Base-by-base conservation (phyloP, 768 basidiomycete genomes). In the Multifurca ochricompacta region DNA sequence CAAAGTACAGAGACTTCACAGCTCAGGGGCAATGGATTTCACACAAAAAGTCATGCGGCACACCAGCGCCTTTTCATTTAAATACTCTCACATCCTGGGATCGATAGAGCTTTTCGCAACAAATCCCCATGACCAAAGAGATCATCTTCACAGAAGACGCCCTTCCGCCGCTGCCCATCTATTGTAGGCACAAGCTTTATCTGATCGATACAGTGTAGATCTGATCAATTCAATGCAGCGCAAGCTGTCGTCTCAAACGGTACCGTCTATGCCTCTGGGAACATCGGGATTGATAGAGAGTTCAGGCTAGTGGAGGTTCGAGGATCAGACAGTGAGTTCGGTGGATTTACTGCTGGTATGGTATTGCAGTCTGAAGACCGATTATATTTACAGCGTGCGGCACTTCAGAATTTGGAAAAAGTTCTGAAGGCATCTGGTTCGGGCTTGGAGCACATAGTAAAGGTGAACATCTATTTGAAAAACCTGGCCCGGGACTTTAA, bases 181-280 rank as follows among this genome's bases (percentile, higher is more conserved):
- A 64, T 56, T 73, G 71, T 72, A 39, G 32, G 66, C 62, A 3
- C 23, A 18, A 2, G 5, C 16, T 1, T 14, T 10, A 2, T 18
- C 7, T 9, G 6, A 28, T 23, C 16, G 18, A 4, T 18, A 13
- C 23, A 3, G 8, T 11, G n/a, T 14, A 6, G 11, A 23, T 21
- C 40, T 23, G 31, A 30, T 48, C 34, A 3, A 34, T 11, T 28
- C n/a, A 41, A 7, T 46, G n/a, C 56, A 72, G 70, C 72, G 18
- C 72, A 73, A 55, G 72, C 65, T 1, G 64, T 69, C n/a, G 62
- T 70, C 40, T 71, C 71, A 4, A 61, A 60, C 16, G 65, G 67
- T 10, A 65, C 51, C 7, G 64, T 73, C 11, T 74, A 74, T n/a
- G 68, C 71, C 23, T 74, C 73, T 9, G 73, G 73, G 1, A 73